Evolutionary conservation across 768 basidiomycete genomes (phyloP).

Genomic region (Naganishia kalamii): DNA sequence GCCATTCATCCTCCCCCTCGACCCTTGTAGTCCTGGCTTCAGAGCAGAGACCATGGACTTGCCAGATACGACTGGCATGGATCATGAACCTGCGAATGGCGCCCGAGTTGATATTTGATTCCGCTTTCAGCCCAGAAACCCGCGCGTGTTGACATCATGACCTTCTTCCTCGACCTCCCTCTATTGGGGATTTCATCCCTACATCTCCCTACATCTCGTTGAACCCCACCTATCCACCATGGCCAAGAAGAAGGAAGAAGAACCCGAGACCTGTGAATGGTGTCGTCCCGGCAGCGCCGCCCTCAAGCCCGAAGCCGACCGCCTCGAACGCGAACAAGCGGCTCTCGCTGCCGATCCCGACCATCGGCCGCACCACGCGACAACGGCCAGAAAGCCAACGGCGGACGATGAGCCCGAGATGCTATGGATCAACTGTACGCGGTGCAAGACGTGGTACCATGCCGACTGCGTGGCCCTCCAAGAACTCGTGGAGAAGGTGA

Average conservation of each 20-base stretch:
- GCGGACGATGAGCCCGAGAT: slow-evolving; percentile 17
- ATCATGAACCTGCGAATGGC: too few species aligned
- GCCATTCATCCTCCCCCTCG: too few species aligned
- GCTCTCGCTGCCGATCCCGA: neutral
- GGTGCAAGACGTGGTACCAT: slow-evolving; percentile 41
- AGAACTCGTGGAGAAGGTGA: neutral
- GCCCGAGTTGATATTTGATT: too few species aligned
- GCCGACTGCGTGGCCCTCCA: slow-evolving; percentile 31
- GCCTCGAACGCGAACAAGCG: neutral
- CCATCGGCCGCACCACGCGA: too few species aligned
- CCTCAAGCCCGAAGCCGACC: neutral
- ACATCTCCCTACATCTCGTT: too few species aligned
- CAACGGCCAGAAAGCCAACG: neutral
- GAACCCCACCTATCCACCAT: neutral
- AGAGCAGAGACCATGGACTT: too few species aligned
- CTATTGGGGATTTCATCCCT: too few species aligned
- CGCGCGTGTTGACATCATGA: too few species aligned
- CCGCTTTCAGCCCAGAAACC: too few species aligned
- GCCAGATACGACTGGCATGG: too few species aligned
- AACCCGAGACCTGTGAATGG: neutral
- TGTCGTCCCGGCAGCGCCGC: slow-evolving; percentile 11
- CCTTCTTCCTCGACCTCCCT: too few species aligned
- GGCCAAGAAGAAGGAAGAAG: neutral
- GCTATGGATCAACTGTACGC: slow-evolving; percentile 39
- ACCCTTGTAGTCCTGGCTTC: too few species aligned